Conservation (phyloP, 495 filamentous ascomycete genomes). For the Penicillium cinerascens region DNA sequence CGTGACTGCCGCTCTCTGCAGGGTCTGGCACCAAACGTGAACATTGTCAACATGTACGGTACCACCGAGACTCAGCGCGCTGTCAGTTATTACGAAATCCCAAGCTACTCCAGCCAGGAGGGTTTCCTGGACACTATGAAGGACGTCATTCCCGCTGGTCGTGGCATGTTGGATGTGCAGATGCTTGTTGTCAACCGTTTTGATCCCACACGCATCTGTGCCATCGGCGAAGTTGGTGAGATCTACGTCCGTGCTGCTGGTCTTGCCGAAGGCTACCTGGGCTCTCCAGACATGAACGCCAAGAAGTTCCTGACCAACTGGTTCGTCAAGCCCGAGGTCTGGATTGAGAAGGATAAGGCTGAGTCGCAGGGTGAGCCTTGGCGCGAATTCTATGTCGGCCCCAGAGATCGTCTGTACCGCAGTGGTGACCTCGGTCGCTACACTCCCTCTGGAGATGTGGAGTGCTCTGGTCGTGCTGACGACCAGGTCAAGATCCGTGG, state of each 20-base stretch:
- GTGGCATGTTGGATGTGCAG: constrained; percentile 91
- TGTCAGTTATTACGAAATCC: constrained; percentile 85
- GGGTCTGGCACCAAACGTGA: constrained; percentile 70
- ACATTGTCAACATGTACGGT: constrained; percentile 88
- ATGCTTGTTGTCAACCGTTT: constrained; percentile 84
- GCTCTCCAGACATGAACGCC: constrained; percentile 63
- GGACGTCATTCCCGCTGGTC: constrained; percentile 82
- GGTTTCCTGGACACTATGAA: constrained; percentile 65
- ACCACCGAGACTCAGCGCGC: constrained; percentile 87
- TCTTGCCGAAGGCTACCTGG: constrained; percentile 84
- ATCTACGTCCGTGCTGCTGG: constrained; percentile 87
- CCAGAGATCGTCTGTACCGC: constrained; percentile 81
- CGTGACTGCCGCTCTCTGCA: constrained; percentile 79
- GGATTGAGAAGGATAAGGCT: constrained; percentile 62
- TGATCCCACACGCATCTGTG: constrained; percentile 67
- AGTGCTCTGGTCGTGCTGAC: constrained; percentile 76
- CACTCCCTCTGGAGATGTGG: constrained; percentile 67
- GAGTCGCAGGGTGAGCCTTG: constrained; percentile 54
- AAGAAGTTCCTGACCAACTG: constrained; percentile 86
- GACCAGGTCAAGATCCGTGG: constrained; percentile 94
- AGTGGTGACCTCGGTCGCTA: constrained; percentile 81
- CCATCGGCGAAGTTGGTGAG: constrained; percentile 79
- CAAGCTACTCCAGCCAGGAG: constrained; percentile 62
- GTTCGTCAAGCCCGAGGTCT: constrained; percentile 75
- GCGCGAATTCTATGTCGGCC: constrained; percentile 76